Conservation (phyloP, 192 early-diverging fungal species). For the Spizellomyces punctatus region DNA sequence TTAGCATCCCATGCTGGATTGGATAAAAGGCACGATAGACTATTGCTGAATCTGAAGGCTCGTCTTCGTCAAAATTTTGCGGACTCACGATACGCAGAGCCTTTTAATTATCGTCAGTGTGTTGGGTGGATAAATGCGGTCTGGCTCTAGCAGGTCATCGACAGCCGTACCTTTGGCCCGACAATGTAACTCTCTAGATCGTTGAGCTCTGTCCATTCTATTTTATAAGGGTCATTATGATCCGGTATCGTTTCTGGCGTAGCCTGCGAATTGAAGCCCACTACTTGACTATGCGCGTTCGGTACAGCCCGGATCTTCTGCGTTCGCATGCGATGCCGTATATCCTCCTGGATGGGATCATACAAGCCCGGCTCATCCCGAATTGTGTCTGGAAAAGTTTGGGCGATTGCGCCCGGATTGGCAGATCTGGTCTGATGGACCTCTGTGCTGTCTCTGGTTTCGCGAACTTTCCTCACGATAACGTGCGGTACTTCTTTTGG, state of each 20-base stretch:
- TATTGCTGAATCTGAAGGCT: neutral
- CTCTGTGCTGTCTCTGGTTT: neutral
- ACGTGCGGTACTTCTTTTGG: slow-evolving; percentile 78
- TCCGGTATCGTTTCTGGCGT: slow-evolving; percentile 72
- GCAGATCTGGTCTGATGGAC: neutral
- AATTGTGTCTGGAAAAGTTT: slow-evolving; percentile 10
- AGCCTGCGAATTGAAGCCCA: slow-evolving; percentile 70
- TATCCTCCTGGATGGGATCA: slow-evolving; percentile 62
- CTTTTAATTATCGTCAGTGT: neutral
- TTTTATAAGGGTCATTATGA: slow-evolving; percentile 89
- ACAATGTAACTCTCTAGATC: slow-evolving; percentile 36
- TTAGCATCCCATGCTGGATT: slow-evolving; percentile 77
- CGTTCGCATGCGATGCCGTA: slow-evolving; percentile 77
- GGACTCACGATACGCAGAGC: slow-evolving; percentile 8
- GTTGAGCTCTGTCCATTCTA: slow-evolving; percentile 76
- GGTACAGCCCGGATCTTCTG: slow-evolving; percentile 77
- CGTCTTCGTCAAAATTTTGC: neutral
- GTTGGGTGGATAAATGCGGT: neutral
- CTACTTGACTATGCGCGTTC: slow-evolving; percentile 74
- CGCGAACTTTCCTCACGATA: slow-evolving; percentile 62
- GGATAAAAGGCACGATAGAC: slow-evolving; percentile 64
- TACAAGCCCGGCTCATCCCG: slow-evolving; percentile 23
- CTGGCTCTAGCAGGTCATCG: neutral
- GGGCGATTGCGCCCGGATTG: neutral
- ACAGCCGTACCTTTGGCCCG: slow-evolving; percentile 61